Conservation (phyloP, 1,139 yeast genomes). For the Scheffersomyces stambukii region DNA sequence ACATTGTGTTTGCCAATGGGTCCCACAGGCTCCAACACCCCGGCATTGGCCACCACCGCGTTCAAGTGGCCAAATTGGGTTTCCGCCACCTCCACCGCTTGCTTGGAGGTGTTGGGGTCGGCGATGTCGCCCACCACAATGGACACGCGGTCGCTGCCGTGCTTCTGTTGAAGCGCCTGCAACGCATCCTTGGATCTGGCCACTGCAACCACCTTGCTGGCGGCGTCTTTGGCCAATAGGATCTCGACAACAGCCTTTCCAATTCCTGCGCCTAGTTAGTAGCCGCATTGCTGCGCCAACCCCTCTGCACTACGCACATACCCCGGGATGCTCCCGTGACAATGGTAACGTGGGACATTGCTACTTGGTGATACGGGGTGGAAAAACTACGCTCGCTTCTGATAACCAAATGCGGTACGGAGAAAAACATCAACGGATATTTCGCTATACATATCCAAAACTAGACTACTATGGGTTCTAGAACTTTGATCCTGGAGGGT, state of each 20-base stretch:
- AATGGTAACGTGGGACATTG: constrained; percentile 19
- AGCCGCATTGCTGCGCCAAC: not conserved
- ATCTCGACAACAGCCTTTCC: constrained; percentile 67
- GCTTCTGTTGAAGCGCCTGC: constrained; percentile 36
- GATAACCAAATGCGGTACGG: too few relatives aligned
- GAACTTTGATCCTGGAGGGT: too few relatives aligned
- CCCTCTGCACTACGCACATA: constrained; percentile 17
- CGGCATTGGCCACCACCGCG: constrained; percentile 82
- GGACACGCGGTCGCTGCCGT: constrained; percentile 48
- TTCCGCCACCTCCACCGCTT: constrained; percentile 47
- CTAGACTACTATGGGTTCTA: too few relatives aligned
- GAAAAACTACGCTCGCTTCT: too few relatives aligned
- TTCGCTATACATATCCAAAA: constrained; percentile 7
- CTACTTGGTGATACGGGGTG: too few relatives aligned
- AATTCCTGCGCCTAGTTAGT: constrained; percentile 47
- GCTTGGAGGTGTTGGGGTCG: constrained; percentile 27
- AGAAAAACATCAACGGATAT: too few relatives aligned
- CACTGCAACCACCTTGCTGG: constrained; percentile 58
- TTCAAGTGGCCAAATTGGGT: constrained; percentile 57
- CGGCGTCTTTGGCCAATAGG: constrained; percentile 34
- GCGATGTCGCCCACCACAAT: constrained; percentile 68
- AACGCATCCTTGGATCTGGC: constrained; percentile 61
- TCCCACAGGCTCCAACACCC: constrained; percentile 77
- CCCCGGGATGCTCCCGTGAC: constrained; percentile 71
- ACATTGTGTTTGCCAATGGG: constrained; percentile 48